Evolutionary conservation across 2,329 filamentous ascomycete genomes (phyloP).

Genomic region (Neurospora sp.): DNA sequence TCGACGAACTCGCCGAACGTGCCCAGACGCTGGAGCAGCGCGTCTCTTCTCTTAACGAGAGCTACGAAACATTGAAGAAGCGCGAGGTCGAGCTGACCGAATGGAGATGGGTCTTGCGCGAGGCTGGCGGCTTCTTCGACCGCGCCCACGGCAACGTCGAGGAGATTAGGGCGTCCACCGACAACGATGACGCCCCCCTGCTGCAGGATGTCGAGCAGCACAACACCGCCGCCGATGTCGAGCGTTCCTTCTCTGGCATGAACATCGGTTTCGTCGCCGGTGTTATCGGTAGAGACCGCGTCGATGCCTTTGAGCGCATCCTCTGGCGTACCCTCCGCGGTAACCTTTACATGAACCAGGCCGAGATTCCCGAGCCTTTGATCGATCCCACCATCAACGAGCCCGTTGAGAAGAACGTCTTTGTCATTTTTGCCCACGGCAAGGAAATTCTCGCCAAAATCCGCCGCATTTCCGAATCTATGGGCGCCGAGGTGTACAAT

Average conservation of each 20-base stretch:
- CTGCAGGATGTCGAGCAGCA: conserved; percentile 89
- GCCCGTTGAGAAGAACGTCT: conserved; percentile 90
- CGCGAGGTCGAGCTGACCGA: conserved; percentile 93
- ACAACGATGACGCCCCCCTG: conserved; percentile 86
- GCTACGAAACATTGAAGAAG: conserved; percentile 97
- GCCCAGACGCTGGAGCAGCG: conserved; percentile 88
- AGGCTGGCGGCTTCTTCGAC: conserved; percentile 96
- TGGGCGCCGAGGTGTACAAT: conserved; percentile 90
- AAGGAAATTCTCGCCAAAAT: conserved; percentile 99
- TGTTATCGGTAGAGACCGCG: conserved; percentile 86
- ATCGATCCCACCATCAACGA: conserved; percentile 90
- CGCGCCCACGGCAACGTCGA: conserved; percentile 92
- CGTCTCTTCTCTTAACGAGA: conserved; percentile 86
- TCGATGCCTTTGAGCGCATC: conserved; percentile 93
- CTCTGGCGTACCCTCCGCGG: conserved; percentile 94
- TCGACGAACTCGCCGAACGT: conserved; percentile 88
- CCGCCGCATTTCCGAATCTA: conserved; percentile 94
- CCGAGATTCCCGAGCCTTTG: conserved; percentile 89
- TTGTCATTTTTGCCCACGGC: conserved; percentile 97
- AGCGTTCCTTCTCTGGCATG: conserved; percentile 90
- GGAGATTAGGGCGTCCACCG: conserved; percentile 84
- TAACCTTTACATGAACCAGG: conserved; percentile 99
- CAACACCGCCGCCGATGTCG: conserved; percentile 54
- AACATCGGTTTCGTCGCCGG: conserved; percentile 98
- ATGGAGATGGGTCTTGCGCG: conserved; percentile 95